Evolutionary conservation across 2,329 filamentous ascomycete species (phyloP), one percentile per base, ranked within the genome.

Genomic region (Stagonosporopsis chrysanthemi): DNA sequence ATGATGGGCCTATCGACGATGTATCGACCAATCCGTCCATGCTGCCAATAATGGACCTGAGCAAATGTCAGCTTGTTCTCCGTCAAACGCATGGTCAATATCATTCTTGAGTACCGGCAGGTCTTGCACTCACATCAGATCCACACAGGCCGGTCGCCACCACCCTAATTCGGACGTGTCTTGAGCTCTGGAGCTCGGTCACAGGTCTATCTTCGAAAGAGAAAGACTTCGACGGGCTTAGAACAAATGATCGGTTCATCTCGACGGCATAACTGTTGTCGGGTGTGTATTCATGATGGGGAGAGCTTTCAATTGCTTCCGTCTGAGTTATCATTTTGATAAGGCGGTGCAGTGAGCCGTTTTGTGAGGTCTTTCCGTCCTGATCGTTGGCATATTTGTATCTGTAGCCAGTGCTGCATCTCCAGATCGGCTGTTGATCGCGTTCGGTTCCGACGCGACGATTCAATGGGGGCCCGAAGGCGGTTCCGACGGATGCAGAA

Each of bases 91-190:
- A n/a, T 17, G 11, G 28, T 8, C 24, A 12, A 7, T 4, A 29
- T 29, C 26, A 12, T 7, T 4, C 17, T 17, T 26, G 6, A 17
- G 39, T 19, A 12, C 28, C 39, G 33, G 15, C 6, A 38, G 46
- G 15, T 24, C 31, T 57, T 26, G 31, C n/a, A 59, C 60, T 28
- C 51, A 68, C 67, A 57, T 71, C 90, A 49, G 87, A 90, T 52
- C 90, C 90, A 79, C 90, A 94, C 78, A 94, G 92, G 64, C 90
- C 90, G 2, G 90, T 93, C 80, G 87, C 92, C 78, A 89, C 89
- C 69, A 93, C 82, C 70, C 89, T 87, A 59, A 94, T 86, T 66
- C 92, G 83, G 64, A 93, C 90, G 72, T 92, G 86, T 80, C 90
- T 82, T 15, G 85, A 82, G 55, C 80, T 79, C 58, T 82, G 75